phyloP scores from a whole-genome alignment of 306 rosid genomes.

The Corylus avellana region DNA sequence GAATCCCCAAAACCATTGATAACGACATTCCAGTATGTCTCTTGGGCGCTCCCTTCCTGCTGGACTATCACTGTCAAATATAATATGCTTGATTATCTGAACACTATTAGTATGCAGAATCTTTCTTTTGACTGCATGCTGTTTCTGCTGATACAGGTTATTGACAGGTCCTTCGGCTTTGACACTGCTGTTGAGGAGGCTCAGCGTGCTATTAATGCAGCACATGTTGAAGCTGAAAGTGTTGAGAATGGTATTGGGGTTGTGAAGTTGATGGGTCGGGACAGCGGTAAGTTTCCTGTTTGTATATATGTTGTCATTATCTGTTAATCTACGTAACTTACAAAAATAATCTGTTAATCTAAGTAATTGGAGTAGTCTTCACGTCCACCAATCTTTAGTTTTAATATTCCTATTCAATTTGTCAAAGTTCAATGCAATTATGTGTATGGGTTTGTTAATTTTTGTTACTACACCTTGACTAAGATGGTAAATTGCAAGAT shows the following conservation, averaged over 20 bases:
- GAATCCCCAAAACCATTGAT: slow-evolving; percentile 96
- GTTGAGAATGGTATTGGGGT: slow-evolving; percentile 88
- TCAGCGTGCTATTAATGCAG: slow-evolving; percentile 98
- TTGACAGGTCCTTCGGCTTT: slow-evolving; percentile 90
- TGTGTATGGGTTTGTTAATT: neutral
- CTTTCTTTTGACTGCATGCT: slow-evolving; percentile 5
- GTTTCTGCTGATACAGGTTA: slow-evolving; percentile 54
- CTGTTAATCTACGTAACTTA: neutral
- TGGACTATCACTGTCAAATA: slow-evolving; percentile 15
- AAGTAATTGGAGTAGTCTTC: neutral
- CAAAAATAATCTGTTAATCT: neutral
- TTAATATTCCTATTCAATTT: neutral
- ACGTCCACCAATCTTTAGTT: neutral
- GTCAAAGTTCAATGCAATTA: neutral
- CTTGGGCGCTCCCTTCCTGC: slow-evolving; percentile 10
- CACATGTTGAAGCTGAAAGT: slow-evolving; percentile 92
- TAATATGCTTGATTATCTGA: neutral
- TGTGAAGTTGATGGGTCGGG: slow-evolving; percentile 95
- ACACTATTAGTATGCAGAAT: slow-evolving; percentile 8
- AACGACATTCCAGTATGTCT: slow-evolving; percentile 79
- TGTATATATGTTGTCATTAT: slow-evolving; percentile 1
- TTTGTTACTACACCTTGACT: neutral
- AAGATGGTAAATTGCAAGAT: neutral
- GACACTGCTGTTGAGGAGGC: slow-evolving; percentile 99
- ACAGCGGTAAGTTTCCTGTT: slow-evolving; percentile 66